Conservation (phyloP, 2,329 filamentous ascomycete genomes). For the Beauveria scarabaeidicola region DNA sequence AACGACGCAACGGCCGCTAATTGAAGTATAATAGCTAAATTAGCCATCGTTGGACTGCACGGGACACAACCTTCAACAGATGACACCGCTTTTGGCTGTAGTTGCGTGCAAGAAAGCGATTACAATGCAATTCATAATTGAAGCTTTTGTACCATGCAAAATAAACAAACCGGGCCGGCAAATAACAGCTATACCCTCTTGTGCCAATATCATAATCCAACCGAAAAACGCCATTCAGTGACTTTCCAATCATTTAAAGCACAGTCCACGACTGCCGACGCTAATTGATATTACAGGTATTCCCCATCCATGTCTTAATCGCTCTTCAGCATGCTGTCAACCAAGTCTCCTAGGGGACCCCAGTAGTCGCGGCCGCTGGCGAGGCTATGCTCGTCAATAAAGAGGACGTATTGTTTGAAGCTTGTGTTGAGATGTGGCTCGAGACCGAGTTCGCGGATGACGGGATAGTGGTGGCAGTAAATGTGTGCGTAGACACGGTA, state of each 20-base stretch:
- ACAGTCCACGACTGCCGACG: background rate
- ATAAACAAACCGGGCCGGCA: background rate
- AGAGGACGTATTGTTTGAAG: slow-evolving; percentile 99
- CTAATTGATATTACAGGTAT: background rate
- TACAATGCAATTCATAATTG: background rate
- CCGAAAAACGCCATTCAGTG: slow-evolving; percentile 5
- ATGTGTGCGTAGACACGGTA: slow-evolving; percentile 99
- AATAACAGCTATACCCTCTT: background rate
- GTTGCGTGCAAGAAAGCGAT: background rate
- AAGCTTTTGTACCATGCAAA: background rate
- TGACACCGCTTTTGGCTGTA: background rate
- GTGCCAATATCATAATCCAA: background rate
- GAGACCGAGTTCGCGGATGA: slow-evolving; percentile 87
- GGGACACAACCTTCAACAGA: background rate
- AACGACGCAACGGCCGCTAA: slow-evolving; percentile 14
- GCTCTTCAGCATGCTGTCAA: slow-evolving; percentile 95
- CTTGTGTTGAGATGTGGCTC: slow-evolving; percentile 97
- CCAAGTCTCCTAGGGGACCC: slow-evolving; percentile 88
- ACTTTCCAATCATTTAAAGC: background rate
- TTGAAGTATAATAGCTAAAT: background rate
- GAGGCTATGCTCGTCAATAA: slow-evolving; percentile 91
- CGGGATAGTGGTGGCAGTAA: slow-evolving; percentile 98
- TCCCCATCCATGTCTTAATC: slow-evolving; percentile 44
- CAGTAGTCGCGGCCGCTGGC: slow-evolving; percentile 95
- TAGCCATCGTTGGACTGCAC: no score